Conservation (phyloP, 139 green algal species). For the Limnomonas spitsbergensis region DNA sequence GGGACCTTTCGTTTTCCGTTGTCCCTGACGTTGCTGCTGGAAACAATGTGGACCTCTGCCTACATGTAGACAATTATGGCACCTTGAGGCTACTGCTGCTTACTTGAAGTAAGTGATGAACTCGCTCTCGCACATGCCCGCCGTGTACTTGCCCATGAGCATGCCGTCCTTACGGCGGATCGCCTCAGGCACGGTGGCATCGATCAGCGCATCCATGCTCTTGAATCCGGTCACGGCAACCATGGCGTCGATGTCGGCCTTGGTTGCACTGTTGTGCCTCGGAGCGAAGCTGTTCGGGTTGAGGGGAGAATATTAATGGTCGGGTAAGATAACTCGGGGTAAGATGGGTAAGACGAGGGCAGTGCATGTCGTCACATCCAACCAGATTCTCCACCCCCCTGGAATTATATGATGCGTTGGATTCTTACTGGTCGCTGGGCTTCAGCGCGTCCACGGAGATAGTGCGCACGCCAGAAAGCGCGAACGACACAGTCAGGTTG, state of each 20-base stretch:
- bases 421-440: conserved; percentile 72
- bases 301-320: not conserved
- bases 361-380: not conserved
- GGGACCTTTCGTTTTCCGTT: too few relatives aligned
- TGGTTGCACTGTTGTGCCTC: conserved; percentile 88
- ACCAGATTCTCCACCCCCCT: not conserved
- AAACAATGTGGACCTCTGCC: too few relatives aligned
- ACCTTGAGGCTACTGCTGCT: too few relatives aligned
- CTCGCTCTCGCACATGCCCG: conserved; percentile 83
- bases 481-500: conserved; percentile 18
- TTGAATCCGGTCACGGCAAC: conserved; percentile 76
- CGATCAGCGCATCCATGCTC: conserved; percentile 83
- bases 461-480: conserved; percentile 36
- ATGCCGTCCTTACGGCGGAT: conserved; percentile 81
- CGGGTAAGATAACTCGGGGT: too few relatives aligned
- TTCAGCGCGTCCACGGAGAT: conserved; percentile 72
- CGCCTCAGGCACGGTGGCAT: conserved; percentile 89
- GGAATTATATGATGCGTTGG: not conserved
- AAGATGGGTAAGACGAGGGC: not conserved
- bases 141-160: conserved; percentile 78
- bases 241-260: conserved; percentile 82
- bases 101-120: conserved; percentile 89
- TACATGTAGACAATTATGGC: too few relatives aligned
- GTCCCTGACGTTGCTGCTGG: too few relatives aligned
- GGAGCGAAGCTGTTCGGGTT: conserved; percentile 82